Evolutionary conservation across 352 stramenopile species (phyloP).

Genomic region (Globisporangium echinulatum): DNA sequence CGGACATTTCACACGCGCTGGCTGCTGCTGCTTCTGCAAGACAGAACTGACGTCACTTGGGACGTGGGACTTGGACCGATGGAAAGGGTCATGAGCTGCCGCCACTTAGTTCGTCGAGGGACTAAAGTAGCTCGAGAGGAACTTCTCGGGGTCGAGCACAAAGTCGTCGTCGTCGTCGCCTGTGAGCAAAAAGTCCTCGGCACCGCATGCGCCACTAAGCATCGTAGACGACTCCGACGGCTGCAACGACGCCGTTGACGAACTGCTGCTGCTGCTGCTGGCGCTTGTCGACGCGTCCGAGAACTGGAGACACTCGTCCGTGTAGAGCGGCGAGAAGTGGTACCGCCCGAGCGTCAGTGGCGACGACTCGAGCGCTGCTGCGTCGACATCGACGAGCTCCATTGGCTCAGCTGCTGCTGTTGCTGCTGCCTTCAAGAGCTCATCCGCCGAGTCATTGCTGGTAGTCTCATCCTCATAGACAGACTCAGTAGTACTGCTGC

Average conservation of each 20-base stretch:
- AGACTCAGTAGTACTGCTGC: slow-evolving; percentile 6
- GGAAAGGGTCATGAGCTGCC: too few species aligned
- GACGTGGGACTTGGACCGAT: background rate
- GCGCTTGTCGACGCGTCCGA: slow-evolving; percentile 4
- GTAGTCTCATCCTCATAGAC: too few species aligned
- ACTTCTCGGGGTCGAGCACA: slow-evolving; percentile 82
- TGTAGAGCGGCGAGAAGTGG: slow-evolving; percentile 22
- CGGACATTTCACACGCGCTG: background rate
- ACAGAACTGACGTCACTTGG: too few species aligned
- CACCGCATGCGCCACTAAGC: slow-evolving; percentile 16
- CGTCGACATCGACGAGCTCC: background rate
- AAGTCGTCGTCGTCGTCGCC: slow-evolving; percentile 72
- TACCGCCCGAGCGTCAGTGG: slow-evolving; percentile 14
- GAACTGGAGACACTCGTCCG: slow-evolving; percentile 20
- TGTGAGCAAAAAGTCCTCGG: slow-evolving; percentile 24
- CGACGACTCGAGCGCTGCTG: slow-evolving; percentile 7
- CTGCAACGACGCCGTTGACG: slow-evolving; percentile 1
- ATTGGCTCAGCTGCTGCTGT: background rate
- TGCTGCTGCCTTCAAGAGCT: slow-evolving; percentile 10
- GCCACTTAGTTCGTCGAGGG: slow-evolving; percentile 10
- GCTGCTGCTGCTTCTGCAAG: background rate
- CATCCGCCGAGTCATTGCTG: slow-evolving; percentile 2
- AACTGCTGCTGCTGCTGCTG: background rate
- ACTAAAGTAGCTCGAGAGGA: slow-evolving; percentile 80
- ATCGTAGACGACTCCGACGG: slow-evolving; percentile 19